A percentile compares a stretch with the other conserved stretches of the same genome.
Conservation (phyloP, 1,284 basidiomycete species). For the Pterulicium gracile region DNA sequence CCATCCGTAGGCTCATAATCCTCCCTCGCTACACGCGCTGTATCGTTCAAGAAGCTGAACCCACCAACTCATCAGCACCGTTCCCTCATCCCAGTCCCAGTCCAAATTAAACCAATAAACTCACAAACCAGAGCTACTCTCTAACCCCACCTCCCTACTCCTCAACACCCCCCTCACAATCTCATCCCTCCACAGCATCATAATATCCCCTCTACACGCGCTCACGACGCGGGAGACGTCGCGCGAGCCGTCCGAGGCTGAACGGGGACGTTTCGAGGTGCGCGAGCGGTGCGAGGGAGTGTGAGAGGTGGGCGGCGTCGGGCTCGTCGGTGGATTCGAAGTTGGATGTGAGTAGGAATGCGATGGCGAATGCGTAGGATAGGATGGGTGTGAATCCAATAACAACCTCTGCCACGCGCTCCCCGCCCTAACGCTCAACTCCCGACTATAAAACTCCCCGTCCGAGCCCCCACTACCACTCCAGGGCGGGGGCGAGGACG, state of each 20-base stretch:
- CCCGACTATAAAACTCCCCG: no score
- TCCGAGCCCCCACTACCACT: no score
- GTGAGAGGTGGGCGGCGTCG: neutral
- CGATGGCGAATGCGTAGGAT: no score
- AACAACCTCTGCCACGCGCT: slow-evolving; percentile 38
- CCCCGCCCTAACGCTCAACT: slow-evolving; percentile 46
- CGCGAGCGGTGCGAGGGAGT: slow-evolving; percentile 8
- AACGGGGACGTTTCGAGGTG: slow-evolving; percentile 26
- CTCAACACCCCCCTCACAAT: slow-evolving; percentile 39
- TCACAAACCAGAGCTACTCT: slow-evolving; percentile 56
- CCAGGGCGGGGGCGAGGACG: slow-evolving; percentile 12
- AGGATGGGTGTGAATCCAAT: slow-evolving; percentile 16
- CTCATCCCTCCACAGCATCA: slow-evolving; percentile 47
- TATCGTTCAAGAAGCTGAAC: slow-evolving; percentile 55
- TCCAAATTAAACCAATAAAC: slow-evolving; percentile 26
- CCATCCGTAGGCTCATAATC: slow-evolving; percentile 51
- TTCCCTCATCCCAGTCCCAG: slow-evolving; percentile 53
- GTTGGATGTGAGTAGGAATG: no score
- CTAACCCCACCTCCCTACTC: slow-evolving; percentile 35
- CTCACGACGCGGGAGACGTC: slow-evolving; percentile 42
- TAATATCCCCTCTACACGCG: slow-evolving; percentile 51
- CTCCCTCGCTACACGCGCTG: slow-evolving; percentile 39
- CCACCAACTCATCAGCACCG: neutral
- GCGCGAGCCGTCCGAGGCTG: slow-evolving; percentile 11
- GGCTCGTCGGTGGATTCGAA: no score